phyloP scores from a whole-genome alignment of 2,329 filamentous ascomycete genomes.

The Hymenoscyphus scutula region DNA sequence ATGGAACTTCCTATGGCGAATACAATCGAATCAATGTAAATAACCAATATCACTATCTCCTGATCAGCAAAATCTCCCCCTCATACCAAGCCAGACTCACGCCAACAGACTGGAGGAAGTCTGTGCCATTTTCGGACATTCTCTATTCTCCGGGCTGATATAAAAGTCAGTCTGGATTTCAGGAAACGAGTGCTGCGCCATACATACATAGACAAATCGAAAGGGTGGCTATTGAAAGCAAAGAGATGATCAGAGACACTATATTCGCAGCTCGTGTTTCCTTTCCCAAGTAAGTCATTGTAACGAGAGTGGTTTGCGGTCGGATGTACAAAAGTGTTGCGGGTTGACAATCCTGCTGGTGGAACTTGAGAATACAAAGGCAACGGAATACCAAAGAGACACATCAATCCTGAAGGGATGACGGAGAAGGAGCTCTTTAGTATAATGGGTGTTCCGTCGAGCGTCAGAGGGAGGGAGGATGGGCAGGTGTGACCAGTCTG shows the following conservation, averaged over 20 bases:
- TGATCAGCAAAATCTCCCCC: constrained; percentile 6
- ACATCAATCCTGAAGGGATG: not conserved
- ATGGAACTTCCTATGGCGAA: constrained; percentile 59
- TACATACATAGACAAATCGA: constrained; percentile 29
- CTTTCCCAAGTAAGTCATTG: constrained; percentile 9
- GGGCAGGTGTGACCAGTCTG: not conserved
- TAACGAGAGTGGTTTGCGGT: not conserved
- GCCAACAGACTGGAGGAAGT: constrained; percentile 31
- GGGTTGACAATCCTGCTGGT: constrained; percentile 3
- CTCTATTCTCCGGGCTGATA: constrained; percentile 28
- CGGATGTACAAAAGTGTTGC: not conserved
- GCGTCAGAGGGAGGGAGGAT: not conserved
- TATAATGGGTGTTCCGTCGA: not conserved
- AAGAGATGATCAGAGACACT: constrained; percentile 4
- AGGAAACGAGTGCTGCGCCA: not conserved
- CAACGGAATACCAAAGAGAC: constrained; percentile 4
- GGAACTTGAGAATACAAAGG: not conserved
- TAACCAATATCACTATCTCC: constrained; percentile 54
- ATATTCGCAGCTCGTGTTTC: constrained; percentile 1
- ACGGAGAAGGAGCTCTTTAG: constrained; percentile 1
- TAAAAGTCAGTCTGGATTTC: not conserved
- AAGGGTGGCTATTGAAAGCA: constrained; percentile 14
- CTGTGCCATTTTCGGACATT: constrained; percentile 28
- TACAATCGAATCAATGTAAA: constrained; percentile 58
- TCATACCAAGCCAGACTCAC: constrained; percentile 18